phyloP scores from a whole-genome alignment of 2,329 filamentous ascomycete species.

The Pezicula neosporulosa region DNA sequence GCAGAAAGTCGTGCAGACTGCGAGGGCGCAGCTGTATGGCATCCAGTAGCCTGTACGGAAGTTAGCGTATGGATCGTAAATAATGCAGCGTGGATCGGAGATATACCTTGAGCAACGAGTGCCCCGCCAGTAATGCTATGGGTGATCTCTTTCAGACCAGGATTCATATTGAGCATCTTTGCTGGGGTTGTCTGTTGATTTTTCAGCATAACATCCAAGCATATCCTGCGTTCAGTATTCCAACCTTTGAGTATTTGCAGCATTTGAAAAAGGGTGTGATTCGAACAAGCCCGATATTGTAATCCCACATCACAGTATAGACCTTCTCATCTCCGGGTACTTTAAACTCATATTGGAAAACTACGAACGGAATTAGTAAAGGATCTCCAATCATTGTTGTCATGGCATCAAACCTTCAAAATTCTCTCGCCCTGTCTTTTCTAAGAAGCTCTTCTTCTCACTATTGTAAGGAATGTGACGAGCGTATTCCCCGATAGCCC shows the following conservation, averaged over 20 bases:
- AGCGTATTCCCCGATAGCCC: constrained; percentile 56
- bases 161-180: constrained; percentile 75
- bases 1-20: constrained; percentile 88
- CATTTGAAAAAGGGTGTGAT: constrained; percentile 96
- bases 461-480: constrained; percentile 91
- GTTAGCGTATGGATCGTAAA: constrained; percentile 4
- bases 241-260: constrained; percentile 80
- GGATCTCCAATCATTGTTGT: constrained; percentile 5
- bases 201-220: constrained; percentile 2
- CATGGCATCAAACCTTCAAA: constrained; percentile 68
- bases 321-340: constrained; percentile 62
- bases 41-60: constrained; percentile 84
- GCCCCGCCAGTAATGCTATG: constrained; percentile 94
- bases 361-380: constrained; percentile 41
- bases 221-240: constrained; percentile 15
- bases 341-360: constrained; percentile 81
- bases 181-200: constrained; percentile 73
- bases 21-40: constrained; percentile 81
- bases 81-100: neutral
- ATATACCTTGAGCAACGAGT: constrained; percentile 81
- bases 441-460: constrained; percentile 84
- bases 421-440: constrained; percentile 81
- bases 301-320: constrained; percentile 93
- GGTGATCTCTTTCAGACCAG: constrained; percentile 81
- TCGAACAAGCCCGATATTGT: constrained; percentile 87